Base-by-base conservation (phyloP, 768 basidiomycete species). In the Hypholoma sublateritium region DNA sequence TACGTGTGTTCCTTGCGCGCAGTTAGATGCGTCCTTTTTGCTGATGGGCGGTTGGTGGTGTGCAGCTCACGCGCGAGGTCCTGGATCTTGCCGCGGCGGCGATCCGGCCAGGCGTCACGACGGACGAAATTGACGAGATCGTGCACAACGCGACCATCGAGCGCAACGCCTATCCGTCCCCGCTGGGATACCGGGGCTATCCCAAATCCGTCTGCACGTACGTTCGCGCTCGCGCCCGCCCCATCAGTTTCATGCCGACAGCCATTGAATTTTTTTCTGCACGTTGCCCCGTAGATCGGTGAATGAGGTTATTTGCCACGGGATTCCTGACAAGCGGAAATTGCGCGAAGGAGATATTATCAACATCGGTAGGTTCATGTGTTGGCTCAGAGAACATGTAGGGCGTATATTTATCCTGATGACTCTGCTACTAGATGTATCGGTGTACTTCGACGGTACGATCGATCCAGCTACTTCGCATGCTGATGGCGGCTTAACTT, bases 171-270 rank as follows among this genome's bases (percentile, higher is more conserved):
- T 99, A 99, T 73, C 97, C 97, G 1, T 95, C 92, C 24, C 92
- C 97, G 43, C 77, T 98, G 58, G 93, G 93, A 67, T 99, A 99
- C 73, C 83, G 87, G 51, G 79, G 82, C 35, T 98, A 88, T 68
- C 96, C 97, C 12, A 98, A 98, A 78, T 98, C 95, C 28, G 84
- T 96, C 36, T 99, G 97, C 89, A 95, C 90, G 87, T 93, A 76
- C 63, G 93, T 81, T n/a, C 55, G 19, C 52, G 48, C 21, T 21
- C 37, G 49, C 12, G 12, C 46, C 28, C 51, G 12, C 35, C 46
- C 22, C 14, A 44, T 44, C 21, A 35, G 50, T 28, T 25, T 37
- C 24, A 36, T 24, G 16, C 17, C 28, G 16, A 36, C 34, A 42
- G 24, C 14, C 56, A 44, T 39, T 24, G 28, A 37, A 6, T n/a